Evolutionary conservation across 495 filamentous ascomycete genomes (phyloP).

Genomic region (Recurvomyces mirabilis): DNA sequence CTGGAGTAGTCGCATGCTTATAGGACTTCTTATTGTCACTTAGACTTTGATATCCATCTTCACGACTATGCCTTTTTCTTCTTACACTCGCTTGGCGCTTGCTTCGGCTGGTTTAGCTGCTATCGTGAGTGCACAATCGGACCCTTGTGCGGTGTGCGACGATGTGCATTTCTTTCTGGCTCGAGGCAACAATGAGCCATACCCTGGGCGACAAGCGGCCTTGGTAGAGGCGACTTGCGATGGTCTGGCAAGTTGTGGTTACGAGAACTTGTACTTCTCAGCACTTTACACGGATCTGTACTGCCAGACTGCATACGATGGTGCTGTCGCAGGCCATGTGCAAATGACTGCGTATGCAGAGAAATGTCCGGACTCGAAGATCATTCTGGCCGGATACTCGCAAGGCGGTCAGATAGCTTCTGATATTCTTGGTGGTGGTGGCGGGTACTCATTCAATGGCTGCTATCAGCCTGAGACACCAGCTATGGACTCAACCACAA

Average conservation of each 20-base stretch:
- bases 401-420: conserved; percentile 9
- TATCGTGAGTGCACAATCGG: background rate
- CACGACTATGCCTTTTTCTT: no score
- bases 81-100: no score
- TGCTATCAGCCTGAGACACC: conserved; percentile 14
- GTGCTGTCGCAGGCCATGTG: conserved; percentile 4
- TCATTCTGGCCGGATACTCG: conserved; percentile 19
- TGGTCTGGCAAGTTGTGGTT: conserved; percentile 13
- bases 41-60: no score
- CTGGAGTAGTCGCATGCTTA: no score
- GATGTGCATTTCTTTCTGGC: conserved; percentile 15
- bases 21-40: no score
- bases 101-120: no score
- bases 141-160: conserved; percentile 1
- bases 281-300: conserved; percentile 14
- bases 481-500: conserved; percentile 6
- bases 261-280: conserved; percentile 15
- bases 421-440: conserved; percentile 19
- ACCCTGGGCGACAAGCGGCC: conserved; percentile 10
- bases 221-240: conserved; percentile 11
- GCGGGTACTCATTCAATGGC: conserved; percentile 10
- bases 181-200: conserved; percentile 15
- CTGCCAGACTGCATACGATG: conserved; percentile 16
- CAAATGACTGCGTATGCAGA: conserved; percentile 16
- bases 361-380: conserved; percentile 15